Evolutionary conservation across 2,329 filamentous ascomycete genomes (phyloP), one percentile per base, ranked within the genome.

Genomic region (Rhinocladiella similis): DNA sequence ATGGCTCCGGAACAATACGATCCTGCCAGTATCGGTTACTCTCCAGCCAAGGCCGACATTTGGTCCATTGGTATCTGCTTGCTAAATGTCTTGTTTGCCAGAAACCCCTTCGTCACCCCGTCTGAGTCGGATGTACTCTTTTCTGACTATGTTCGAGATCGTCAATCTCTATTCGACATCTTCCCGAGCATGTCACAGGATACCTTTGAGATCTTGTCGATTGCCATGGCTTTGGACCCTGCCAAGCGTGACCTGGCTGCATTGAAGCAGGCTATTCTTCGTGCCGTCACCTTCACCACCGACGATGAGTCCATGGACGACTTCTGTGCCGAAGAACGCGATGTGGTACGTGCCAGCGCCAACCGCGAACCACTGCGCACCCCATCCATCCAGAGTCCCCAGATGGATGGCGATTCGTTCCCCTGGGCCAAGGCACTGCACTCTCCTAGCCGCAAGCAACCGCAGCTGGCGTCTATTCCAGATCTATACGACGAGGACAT

Each of bases 1-100:
- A 99, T 99, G 94, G 92, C 94, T 54, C 94, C 94, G 4, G 94
- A 99, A 75, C 94, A 99, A 74, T 97, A 94, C 68, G 93, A 97
- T 72, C 91, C 92, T 51, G 85, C 87, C 65, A 87, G 87, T 61
- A 85, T 83, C 61, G 94, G 94, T 57, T 99, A 99, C 76, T 93
- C 91, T 54, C 92, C 94, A 46, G 90, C 90, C 45, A 86, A 94
- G 75, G 94, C 94, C 50, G 94, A 99, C 72, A 86, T 97, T 66
- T 99, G 94, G 94, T 91, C 94, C 55, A 89, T 99, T 69, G 94
- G 94, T 62, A 93, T 99, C 74, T 97, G 94, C 73, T 79, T 99
- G 63, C 83, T 99, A 69, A 99, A 99, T 77, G 89, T 97, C 60
- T 81, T 99, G 61, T 99, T 99, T 78, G 93, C 92, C 54, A 88